Percentiles rank a stretch among this genome's conserved stretches.
Conservation (phyloP, 192 early-diverging fungal genomes). For the Gorgonomyces haynaldii region DNA sequence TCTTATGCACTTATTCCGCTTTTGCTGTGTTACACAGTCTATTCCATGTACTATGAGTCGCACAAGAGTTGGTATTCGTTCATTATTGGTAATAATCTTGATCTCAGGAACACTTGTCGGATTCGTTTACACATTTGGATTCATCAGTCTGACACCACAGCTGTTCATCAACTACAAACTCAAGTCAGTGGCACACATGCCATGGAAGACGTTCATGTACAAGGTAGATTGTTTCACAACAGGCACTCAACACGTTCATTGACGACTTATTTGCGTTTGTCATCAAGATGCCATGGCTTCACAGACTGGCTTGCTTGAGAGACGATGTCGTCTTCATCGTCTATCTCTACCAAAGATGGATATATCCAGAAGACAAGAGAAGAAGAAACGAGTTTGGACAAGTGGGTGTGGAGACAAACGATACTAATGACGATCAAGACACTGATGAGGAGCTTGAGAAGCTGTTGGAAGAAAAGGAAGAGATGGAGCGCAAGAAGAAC, state of each 20-base stretch:
- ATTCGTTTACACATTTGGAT: constrained; percentile 80
- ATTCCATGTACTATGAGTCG: constrained; percentile 68
- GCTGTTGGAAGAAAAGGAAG: background rate
- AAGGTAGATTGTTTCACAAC: too few relatives aligned
- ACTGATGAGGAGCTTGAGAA: constrained; percentile 6
- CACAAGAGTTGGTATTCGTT: constrained; percentile 92
- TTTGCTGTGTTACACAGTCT: constrained; percentile 66
- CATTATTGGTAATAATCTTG: too few relatives aligned
- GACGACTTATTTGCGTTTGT: constrained; percentile 84
- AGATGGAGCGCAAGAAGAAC: constrained; percentile 10
- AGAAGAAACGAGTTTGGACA: constrained; percentile 87
- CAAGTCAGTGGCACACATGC: constrained; percentile 81
- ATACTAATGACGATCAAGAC: constrained; percentile 23
- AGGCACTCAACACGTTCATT: constrained; percentile 48
- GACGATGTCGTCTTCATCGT: constrained; percentile 83
- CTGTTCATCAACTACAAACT: constrained; percentile 85
- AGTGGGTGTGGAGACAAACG: constrained; percentile 32
- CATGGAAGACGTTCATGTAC: constrained; percentile 88
- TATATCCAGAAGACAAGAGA: constrained; percentile 69
- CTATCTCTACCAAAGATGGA: constrained; percentile 72
- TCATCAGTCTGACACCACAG: constrained; percentile 71
- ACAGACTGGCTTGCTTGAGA: constrained; percentile 70
- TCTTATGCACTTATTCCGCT: constrained; percentile 66
- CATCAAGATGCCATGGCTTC: constrained; percentile 88
- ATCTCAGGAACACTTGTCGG: constrained; percentile 74